Conservation (phyloP, 768 basidiomycete genomes). For the Podaxis rugospora region DNA sequence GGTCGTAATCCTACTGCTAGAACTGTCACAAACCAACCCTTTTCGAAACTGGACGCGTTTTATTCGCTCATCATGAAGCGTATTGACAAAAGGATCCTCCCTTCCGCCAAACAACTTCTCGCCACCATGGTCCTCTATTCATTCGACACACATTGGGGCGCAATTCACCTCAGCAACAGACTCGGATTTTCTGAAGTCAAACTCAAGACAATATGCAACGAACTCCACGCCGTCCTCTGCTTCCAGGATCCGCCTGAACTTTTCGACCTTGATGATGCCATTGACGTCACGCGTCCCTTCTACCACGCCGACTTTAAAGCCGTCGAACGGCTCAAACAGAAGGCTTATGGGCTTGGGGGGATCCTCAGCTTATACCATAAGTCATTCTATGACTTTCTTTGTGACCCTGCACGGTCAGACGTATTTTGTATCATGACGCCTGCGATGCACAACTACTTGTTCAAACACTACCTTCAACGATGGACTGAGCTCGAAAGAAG, state of each 20-base stretch:
- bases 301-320: background rate
- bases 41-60: slow-evolving; percentile 15
- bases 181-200: background rate
- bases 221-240: background rate
- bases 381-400: background rate
- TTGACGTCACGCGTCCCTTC: background rate
- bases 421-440: background rate
- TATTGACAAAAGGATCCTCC: background rate
- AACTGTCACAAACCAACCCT: background rate
- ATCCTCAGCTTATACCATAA: background rate
- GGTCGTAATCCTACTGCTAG: background rate
- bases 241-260: background rate
- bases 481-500: background rate
- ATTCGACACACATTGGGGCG: background rate
- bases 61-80: slow-evolving; percentile 10
- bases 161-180: background rate
- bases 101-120: background rate
- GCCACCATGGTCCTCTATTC: background rate
- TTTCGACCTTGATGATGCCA: background rate
- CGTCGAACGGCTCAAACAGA: background rate
- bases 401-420: background rate
- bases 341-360: background rate
- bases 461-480: background rate
- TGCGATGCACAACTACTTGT: background rate
- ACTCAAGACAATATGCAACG: background rate